Evolutionary conservation across 1,139 yeast genomes (phyloP), one percentile per base, ranked within the genome.

Genomic region (Scheffersomyces parashehatae): DNA sequence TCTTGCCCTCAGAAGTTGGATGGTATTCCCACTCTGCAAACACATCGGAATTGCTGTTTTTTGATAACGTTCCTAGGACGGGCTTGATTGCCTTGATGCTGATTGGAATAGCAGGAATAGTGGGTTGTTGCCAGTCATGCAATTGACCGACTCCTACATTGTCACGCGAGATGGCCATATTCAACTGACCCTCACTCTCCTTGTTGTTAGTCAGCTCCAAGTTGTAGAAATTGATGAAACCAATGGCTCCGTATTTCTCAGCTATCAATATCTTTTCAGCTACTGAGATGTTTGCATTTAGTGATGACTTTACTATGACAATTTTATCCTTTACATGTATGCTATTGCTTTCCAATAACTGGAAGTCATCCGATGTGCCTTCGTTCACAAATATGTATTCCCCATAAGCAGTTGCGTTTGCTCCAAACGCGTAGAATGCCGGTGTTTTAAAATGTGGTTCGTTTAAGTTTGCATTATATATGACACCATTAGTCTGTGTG

Each of bases 21-120:
- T 52, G 45, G 46, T 49, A 64, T 29, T 58, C 62, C 73, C 75
- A 69, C 16, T 51, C 44, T 4, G 42, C 36, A 31, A 67, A 62
- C 2, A 46, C 38, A 8, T 40, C 54, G 39, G 45, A 20, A 7
- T 28, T 28, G 29, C 26, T 13, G 35, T 42, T 32, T 12, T 42
- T 7, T 11, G 36, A 12, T 15, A 69, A 53, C 1, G 73, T 62
- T 5, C 60, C 58, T 35, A 73, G 53, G 6, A 74, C 60, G 3
- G 78, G 76, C 32, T 47, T 46, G 3, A 69, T 52, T 2, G 65
- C 51, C 26, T 61, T 59, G 34, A 50, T 55, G 45, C 73, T 70
- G n/a, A 69, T 55, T 3, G 79, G 79, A 14, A 70, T 49, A 7
- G 67, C 53, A n/a, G 71, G 66, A 35, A 71, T 60, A 2, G 50